Conservation (phyloP, 768 basidiomycete species). For the Lentinula sp. region DNA sequence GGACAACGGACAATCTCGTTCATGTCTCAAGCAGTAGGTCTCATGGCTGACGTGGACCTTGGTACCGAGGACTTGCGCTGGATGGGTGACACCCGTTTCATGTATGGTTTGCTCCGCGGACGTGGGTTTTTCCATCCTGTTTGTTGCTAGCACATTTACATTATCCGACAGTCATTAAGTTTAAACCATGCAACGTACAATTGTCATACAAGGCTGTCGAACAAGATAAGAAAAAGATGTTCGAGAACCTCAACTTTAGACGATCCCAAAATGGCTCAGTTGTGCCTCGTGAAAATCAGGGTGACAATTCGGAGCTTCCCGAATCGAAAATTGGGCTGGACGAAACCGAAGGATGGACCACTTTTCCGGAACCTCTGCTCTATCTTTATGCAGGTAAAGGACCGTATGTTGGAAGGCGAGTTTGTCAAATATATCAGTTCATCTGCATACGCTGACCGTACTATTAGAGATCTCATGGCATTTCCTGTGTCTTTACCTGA, state of each 20-base stretch:
- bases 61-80: slow-evolving; percentile 81
- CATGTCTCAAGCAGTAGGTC: slow-evolving; percentile 76
- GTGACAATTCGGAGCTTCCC: slow-evolving; percentile 29
- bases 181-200: slow-evolving; percentile 62
- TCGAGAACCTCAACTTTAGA: slow-evolving; percentile 37
- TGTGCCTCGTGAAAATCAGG: slow-evolving; percentile 7
- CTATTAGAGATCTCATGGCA: slow-evolving; percentile 62
- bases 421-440: background rate
- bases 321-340: slow-evolving; percentile 35
- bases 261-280: slow-evolving; percentile 18
- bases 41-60: slow-evolving; percentile 82
- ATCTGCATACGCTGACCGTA: background rate
- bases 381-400: slow-evolving; percentile 77
- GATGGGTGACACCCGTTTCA: slow-evolving; percentile 81
- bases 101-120: slow-evolving; percentile 65
- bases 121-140: slow-evolving; percentile 31
- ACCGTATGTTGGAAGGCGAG: slow-evolving; percentile 64
- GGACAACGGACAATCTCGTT: slow-evolving; percentile 64
- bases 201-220: slow-evolving; percentile 67
- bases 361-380: slow-evolving; percentile 58
- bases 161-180: slow-evolving; percentile 41
- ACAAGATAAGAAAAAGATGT: slow-evolving; percentile 69
- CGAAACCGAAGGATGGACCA: slow-evolving; percentile 61
- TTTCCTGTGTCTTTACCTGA: slow-evolving; percentile 79
- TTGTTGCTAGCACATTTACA: background rate